Evolutionary conservation across 1,284 basidiomycete genomes (phyloP).

Genomic region (Calocybe gambosa): DNA sequence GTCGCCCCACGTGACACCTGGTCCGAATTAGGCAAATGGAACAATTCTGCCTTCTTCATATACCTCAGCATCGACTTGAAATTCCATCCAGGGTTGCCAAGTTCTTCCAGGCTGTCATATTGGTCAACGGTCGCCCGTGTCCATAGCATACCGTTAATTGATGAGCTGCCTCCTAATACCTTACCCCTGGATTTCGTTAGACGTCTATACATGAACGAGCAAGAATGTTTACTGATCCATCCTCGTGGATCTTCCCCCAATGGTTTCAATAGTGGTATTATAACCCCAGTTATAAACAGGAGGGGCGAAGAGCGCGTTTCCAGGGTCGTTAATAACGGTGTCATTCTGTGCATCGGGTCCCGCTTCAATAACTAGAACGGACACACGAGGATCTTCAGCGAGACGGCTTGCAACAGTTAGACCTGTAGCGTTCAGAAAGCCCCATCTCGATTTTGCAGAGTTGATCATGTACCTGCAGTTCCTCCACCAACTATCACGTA

Average conservation of each 20-base stretch:
- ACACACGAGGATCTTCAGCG: slow-evolving; percentile 16
- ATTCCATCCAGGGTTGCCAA: slow-evolving; percentile 18
- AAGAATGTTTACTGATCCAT: slow-evolving; percentile 9
- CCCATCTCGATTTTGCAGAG: no score
- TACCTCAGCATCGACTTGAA: slow-evolving; percentile 10
- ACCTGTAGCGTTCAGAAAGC: slow-evolving; percentile 7
- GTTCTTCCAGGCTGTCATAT: slow-evolving; percentile 14
- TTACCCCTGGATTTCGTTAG: slow-evolving; percentile 12
- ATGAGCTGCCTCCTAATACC: slow-evolving; percentile 16
- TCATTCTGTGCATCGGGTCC: slow-evolving; percentile 17
- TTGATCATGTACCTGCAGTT: slow-evolving; percentile 11
- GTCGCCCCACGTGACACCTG: slow-evolving; percentile 10
- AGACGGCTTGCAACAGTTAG: slow-evolving; percentile 23
- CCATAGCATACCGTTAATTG: slow-evolving; percentile 18
- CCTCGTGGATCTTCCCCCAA: slow-evolving; percentile 5
- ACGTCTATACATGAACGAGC: neutral
- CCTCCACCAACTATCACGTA: slow-evolving; percentile 17
- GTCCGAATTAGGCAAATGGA: slow-evolving; percentile 9
- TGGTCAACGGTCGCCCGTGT: slow-evolving; percentile 16
- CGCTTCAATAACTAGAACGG: slow-evolving; percentile 23
- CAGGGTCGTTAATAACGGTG: slow-evolving; percentile 14
- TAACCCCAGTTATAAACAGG: slow-evolving; percentile 12
- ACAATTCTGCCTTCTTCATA: slow-evolving; percentile 16
- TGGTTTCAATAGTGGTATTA: slow-evolving; percentile 12
- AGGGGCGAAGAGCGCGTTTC: neutral